Base-by-base conservation (phyloP, 148 eudicot species). In the Drosera capensis region DNA sequence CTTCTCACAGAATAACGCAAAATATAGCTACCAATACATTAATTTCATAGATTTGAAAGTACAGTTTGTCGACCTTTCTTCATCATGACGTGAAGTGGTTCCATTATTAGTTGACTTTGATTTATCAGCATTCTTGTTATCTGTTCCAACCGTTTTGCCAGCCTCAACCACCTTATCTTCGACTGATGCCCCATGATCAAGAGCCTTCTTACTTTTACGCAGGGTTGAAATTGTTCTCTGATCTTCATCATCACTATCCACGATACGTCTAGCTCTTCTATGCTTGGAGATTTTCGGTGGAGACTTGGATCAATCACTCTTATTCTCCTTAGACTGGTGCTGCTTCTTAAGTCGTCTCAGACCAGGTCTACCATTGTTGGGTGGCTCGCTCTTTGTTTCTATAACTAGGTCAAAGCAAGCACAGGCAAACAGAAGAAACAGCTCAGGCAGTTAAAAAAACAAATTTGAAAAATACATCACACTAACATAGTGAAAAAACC, bases 171-270 rank as follows among this genome's bases (percentile, higher is more conserved):
- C 13, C 13, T 46, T 58, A 3, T 62, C 58, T 25, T 45, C 43
- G 19, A 40, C 37, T 14, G 14, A 8, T 22, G 49, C 46, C 35
- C 20, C 8, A 21, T 49, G 16, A 20, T 58, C 31, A 7, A 6
- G 35, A 57, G 30, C 41, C 59, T 31, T 58, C 18, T 29, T 50
- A 54, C 39, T 59, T 57, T 55, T 73, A 30, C 23, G 45, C 7
- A 70, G 17, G n/a, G 73, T 67, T 15, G 81, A 70, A 39, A 74
- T 57, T 6, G 66, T 72, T 41, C 40, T 45, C 13, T 59, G 58
- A 39, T 87, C 82, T 28, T 77, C 95, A 21, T 71, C 74, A 12
- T 71, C 94, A 44, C 63, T 74, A 43, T 69, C 75, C 20, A 40
- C 14, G 45, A 56, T 42, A 30, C 36, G 48, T 18, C 38, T 37